Percentiles rank a stretch among this genome's conserved stretches.
Evolutionary conservation across 129 eudicot genomes (phyloP).

Genomic region (Escallonia rubra): DNA sequence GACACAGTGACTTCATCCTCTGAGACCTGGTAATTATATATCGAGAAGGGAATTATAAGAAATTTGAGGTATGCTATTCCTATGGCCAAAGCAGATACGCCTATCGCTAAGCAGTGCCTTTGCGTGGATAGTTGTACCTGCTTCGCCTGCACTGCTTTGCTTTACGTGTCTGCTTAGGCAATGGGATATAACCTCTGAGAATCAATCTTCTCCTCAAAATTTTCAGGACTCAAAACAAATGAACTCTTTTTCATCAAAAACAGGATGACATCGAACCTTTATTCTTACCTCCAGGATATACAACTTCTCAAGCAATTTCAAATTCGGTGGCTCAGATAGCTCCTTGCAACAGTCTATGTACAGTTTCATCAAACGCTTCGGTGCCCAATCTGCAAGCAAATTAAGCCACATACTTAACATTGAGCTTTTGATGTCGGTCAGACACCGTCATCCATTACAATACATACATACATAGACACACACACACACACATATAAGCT

Average conservation of each 20-base stretch:
- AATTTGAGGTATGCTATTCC: too few species aligned
- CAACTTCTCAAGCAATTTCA: conserved; percentile 68
- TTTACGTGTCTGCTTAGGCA: too few species aligned
- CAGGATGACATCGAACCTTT: conserved; percentile 1
- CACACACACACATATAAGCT: too few species aligned
- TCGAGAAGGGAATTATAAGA: background rate
- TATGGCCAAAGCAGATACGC: too few species aligned
- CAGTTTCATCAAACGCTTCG: conserved; percentile 68
- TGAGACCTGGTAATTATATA: conserved; percentile 56
- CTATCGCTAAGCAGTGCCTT: too few species aligned
- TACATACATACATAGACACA: too few species aligned
- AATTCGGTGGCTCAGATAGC: conserved; percentile 66
- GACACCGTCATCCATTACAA: too few species aligned
- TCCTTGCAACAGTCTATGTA: conserved; percentile 73
- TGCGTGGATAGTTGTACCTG: too few species aligned
- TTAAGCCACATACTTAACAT: background rate
- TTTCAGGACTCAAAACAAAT: background rate
- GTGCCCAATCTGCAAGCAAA: conserved; percentile 59
- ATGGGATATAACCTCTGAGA: too few species aligned
- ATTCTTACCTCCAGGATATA: conserved; percentile 67
- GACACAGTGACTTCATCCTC: conserved; percentile 90
- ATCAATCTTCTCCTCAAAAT: too few species aligned
- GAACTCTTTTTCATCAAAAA: background rate
- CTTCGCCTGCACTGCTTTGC: too few species aligned
- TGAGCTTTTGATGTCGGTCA: background rate